Conservation (phyloP, 225 moss, liverwort and hornwort genomes). For the Antitrichia curtipendula region DNA sequence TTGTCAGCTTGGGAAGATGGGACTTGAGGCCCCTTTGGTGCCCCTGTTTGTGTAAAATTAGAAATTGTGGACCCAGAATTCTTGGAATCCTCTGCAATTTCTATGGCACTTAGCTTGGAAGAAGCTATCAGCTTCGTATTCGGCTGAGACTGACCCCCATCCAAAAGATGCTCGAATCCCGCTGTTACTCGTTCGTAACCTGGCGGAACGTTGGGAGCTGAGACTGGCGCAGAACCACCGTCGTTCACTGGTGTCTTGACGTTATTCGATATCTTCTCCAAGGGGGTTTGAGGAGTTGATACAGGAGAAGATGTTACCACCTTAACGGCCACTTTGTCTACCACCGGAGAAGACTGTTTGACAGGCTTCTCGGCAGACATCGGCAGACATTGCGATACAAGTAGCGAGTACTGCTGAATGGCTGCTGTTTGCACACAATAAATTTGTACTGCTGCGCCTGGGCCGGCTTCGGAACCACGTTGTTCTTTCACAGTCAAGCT, state of each 20-base stretch:
- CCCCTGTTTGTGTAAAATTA: conserved; percentile 5
- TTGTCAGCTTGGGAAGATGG: conserved; percentile 13
- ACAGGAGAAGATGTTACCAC: conserved; percentile 7
- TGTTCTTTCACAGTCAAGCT: conserved; percentile 85
- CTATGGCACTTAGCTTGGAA: conserved; percentile 17
- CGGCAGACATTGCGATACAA: conserved; percentile 73
- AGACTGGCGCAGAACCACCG: conserved; percentile 13
- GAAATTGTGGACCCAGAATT: not conserved
- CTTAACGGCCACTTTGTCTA: conserved; percentile 42
- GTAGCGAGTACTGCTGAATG: conserved; percentile 88
- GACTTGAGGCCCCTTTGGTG: conserved; percentile 6
- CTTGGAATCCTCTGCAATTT: conserved; percentile 20
- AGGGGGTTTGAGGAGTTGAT: conserved; percentile 11
- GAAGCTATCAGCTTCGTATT: conserved; percentile 28
- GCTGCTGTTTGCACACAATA: conserved; percentile 97
- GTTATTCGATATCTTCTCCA: conserved; percentile 23
- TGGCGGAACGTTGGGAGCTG: conserved; percentile 35
- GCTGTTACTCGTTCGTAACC: conserved; percentile 30
- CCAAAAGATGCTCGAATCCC: conserved; percentile 28
- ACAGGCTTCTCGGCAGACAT: conserved; percentile 36
- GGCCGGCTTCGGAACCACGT: conserved; percentile 60
- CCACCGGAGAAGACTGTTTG: conserved; percentile 18
- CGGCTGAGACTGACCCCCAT: conserved; percentile 29
- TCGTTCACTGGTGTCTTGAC: conserved; percentile 5
- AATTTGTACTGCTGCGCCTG: conserved; percentile 77